Percentiles rank a stretch among this genome's conserved stretches.
Evolutionary conservation across 148 eudicot species (phyloP).

Genomic region (Chenopodium berlandieri): DNA sequence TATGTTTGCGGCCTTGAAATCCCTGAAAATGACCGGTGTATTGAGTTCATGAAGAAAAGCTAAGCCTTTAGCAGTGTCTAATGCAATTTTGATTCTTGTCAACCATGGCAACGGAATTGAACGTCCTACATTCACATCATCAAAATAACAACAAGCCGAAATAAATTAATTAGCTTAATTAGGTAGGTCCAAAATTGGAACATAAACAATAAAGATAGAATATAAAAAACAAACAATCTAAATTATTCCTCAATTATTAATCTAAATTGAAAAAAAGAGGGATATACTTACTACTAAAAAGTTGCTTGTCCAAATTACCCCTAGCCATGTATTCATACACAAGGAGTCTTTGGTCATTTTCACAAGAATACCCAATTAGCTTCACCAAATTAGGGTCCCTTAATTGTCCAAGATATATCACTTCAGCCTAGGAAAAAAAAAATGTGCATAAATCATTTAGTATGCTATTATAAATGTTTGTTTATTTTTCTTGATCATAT

Average conservation of each 20-base stretch:
- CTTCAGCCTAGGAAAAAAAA: constrained; percentile 53
- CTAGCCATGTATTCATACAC: constrained; percentile 85
- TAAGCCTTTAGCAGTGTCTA: constrained; percentile 79
- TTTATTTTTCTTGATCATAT: no score
- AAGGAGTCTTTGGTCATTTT: constrained; percentile 81
- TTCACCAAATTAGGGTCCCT: constrained; percentile 88
- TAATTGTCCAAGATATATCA: constrained; percentile 81
- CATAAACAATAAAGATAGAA: constrained; percentile 1
- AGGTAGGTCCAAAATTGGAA: constrained; percentile 23
- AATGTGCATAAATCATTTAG: background rate
- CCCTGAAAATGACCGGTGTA: constrained; percentile 67
- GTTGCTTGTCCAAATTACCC: constrained; percentile 69
- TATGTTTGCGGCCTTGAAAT: constrained; percentile 78
- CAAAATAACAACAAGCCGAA: background rate
- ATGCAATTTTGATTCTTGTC: constrained; percentile 69
- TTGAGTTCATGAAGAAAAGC: constrained; percentile 71
- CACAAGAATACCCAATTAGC: constrained; percentile 77
- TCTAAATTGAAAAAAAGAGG: background rate
- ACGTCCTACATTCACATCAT: constrained; percentile 42
- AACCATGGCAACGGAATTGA: constrained; percentile 62
- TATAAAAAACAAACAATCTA: background rate
- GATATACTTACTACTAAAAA: constrained; percentile 60
- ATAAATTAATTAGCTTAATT: background rate
- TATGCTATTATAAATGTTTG: background rate
- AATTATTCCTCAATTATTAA: background rate